Conservation (phyloP, 257 asterid genomes). For the Jaltomata sinuosa region DNA sequence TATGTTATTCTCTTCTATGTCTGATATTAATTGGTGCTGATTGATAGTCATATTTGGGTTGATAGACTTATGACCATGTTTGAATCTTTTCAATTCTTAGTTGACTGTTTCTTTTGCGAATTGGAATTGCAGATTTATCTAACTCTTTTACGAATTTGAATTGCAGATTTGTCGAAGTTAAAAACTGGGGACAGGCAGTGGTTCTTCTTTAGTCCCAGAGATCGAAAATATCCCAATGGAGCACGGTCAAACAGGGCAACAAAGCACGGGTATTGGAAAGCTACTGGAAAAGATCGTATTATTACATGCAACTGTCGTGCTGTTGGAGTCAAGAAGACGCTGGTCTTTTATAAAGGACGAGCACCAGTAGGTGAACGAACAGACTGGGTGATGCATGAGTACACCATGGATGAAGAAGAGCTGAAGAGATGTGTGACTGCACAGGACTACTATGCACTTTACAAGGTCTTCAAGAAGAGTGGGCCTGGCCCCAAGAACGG, state of each 20-base stretch:
- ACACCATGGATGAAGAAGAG: slow-evolving; percentile 78
- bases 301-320: slow-evolving; percentile 52
- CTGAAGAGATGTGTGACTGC: slow-evolving; percentile 44
- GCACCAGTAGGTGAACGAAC: slow-evolving; percentile 89
- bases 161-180: slow-evolving; percentile 69
- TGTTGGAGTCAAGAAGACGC: slow-evolving; percentile 85
- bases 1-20: not conserved
- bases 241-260: slow-evolving; percentile 80
- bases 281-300: slow-evolving; percentile 82
- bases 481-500: slow-evolving; percentile 99
- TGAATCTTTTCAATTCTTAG: not conserved
- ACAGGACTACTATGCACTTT: slow-evolving; percentile 66
- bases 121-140: slow-evolving; percentile 50
- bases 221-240: slow-evolving; percentile 82
- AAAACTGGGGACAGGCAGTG: slow-evolving; percentile 89
- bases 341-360: slow-evolving; percentile 82
- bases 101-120: slow-evolving; percentile 3
- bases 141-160: slow-evolving; percentile 12
- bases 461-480: slow-evolving; percentile 87
- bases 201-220: slow-evolving; percentile 92
- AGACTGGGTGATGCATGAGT: slow-evolving; percentile 99
- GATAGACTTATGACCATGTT: not conserved
- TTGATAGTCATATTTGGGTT: not conserved
- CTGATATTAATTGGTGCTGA: not conserved
- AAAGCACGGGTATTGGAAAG: slow-evolving; percentile 88